Conservation (phyloP, 768 basidiomycete species). For the Tulasnella sp. region DNA sequence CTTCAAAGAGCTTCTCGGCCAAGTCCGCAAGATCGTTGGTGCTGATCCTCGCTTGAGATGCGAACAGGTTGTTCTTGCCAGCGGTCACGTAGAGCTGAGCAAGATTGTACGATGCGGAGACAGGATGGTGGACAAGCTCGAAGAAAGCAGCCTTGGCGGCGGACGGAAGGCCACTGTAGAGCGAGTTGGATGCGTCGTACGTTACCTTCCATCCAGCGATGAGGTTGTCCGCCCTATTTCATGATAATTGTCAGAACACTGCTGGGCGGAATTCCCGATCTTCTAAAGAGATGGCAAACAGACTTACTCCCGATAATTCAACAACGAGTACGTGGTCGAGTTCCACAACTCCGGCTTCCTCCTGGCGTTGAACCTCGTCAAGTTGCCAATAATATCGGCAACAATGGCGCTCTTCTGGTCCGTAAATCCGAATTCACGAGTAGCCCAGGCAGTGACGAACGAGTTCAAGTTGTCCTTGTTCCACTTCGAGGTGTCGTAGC, state of each 20-base stretch:
- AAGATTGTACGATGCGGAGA: constrained; percentile 55
- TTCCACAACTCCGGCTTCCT: constrained; percentile 65
- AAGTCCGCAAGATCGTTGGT: constrained; percentile 55
- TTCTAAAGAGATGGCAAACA: background rate
- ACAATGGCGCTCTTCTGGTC: constrained; percentile 42
- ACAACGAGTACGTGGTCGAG: constrained; percentile 56
- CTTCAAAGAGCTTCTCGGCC: constrained; percentile 49
- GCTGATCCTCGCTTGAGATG: constrained; percentile 59
- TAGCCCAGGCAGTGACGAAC: constrained; percentile 57
- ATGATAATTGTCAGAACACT: background rate
- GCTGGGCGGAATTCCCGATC: background rate
- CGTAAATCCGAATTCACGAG: constrained; percentile 57
- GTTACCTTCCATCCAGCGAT: constrained; percentile 50
- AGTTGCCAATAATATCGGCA: constrained; percentile 51
- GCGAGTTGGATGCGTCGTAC: constrained; percentile 46
- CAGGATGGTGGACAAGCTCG: constrained; percentile 65
- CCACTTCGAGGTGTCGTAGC: constrained; percentile 58
- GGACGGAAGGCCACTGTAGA: constrained; percentile 52
- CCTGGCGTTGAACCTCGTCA: constrained; percentile 54
- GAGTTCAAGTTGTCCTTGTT: constrained; percentile 49
- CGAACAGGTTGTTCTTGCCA: constrained; percentile 57
- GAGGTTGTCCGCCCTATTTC: constrained; percentile 53
- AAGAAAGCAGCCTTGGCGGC: constrained; percentile 57
- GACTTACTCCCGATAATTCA: constrained; percentile 64
- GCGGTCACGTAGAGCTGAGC: constrained; percentile 56